Evolutionary conservation across 164 flowering plant genomes (phyloP), one percentile per base, ranked within the genome.

Genomic region (Macadamia tetraphylla): DNA sequence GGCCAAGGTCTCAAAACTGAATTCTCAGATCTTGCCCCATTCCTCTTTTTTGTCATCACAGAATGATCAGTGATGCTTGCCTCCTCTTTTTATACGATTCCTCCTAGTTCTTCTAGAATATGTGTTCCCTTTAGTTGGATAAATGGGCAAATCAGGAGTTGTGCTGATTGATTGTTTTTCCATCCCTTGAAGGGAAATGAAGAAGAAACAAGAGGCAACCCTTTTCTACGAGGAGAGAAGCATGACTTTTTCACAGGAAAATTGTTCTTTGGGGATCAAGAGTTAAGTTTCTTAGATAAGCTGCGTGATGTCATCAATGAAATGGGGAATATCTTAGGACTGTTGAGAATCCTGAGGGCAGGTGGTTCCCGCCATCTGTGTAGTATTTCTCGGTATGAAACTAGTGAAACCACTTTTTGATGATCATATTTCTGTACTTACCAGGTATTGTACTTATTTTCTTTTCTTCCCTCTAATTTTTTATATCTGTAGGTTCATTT

Each of bases 241-340:
- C 61, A 51, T 7, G 67, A 43, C 65, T 32, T 64, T 42, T 42
- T 66, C 12, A 52, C 40, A 40, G 60, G 70, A 52, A 76, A 70
- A 63, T 53, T 44, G 18, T 62, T 58, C 31, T 59, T 70, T 9
- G 63, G 17, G 14, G 74, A 73, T 66, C 60, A 67, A 40, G 76
- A 70, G 17, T 52, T 73, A 30, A 52, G 68, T 42, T 64, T 73
- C 60, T 73, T 76, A 55, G 76, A 73, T 42, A 58, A 43, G 18
- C 58, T 73, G 6, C 42, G 52, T 35, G 66, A 29, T 51, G 42
- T 58, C 58, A 53, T 76, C 68, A 43, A 68, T 64, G 74, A 70
- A 63, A 70, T 76, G 43, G 79, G 79, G 62, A 76, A 73, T 59
- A 73, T 55, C 17, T 66, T 76, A 31, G 79, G 79, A 60, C 64